A percentile compares a stretch with the other conserved stretches of the same genome.
Evolutionary conservation across 352 stramenopile species (phyloP).

Genomic region (Globisporangium yorkense): DNA sequence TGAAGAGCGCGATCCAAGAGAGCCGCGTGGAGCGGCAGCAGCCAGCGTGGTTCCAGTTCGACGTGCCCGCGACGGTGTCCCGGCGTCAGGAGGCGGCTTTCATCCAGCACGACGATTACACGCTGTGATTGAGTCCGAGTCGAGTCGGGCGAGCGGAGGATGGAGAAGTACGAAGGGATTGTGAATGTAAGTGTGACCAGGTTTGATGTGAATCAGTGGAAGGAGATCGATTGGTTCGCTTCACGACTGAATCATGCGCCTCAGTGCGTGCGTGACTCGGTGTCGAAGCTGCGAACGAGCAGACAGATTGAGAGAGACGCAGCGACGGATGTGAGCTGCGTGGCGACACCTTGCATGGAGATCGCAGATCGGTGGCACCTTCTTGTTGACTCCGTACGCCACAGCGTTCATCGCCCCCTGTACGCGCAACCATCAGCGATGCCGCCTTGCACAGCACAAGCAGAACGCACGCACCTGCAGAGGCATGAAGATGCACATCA

Average conservation of each 20-base stretch:
- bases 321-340: neutral
- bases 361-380: constrained; percentile 18
- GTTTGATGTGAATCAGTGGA: neutral
- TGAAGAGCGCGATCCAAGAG: constrained; percentile 91
- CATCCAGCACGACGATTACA: constrained; percentile 21
- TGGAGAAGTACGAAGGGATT: neutral
- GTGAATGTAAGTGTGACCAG: neutral
- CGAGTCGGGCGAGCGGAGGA: neutral
- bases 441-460: neutral
- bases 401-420: constrained; percentile 56
- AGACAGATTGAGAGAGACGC: neutral
- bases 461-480: constrained; percentile 37
- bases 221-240: too few species aligned
- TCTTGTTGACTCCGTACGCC: constrained; percentile 58
- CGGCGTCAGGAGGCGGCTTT: constrained; percentile 28
- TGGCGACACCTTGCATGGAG: neutral
- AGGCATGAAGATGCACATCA: constrained; percentile 63
- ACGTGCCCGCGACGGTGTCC: constrained; percentile 37
- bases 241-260: neutral
- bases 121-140: constrained; percentile 4
- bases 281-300: constrained; percentile 7
- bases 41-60: constrained; percentile 29
- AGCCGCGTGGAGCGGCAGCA: constrained; percentile 67
- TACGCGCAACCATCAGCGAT: neutral
- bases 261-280: constrained; percentile 5